A percentile compares a stretch with the other conserved stretches of the same genome.
Evolutionary conservation across 208 protist species (phyloP).

Genomic region (Vickermania ingenoplastis): DNA sequence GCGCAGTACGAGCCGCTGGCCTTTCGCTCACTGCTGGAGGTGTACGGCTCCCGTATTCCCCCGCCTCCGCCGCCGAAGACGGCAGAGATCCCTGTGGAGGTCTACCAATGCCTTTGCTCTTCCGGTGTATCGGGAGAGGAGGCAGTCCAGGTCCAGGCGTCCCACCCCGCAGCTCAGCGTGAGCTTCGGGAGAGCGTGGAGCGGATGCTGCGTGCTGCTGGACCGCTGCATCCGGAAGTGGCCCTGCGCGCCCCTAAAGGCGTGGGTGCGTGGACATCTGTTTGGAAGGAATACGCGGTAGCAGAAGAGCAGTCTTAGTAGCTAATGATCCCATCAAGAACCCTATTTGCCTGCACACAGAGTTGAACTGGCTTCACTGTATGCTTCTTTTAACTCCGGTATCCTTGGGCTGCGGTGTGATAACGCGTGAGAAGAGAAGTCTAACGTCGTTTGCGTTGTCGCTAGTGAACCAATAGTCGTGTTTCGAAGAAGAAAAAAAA

Average conservation of each 20-base stretch:
- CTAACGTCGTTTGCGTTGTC: no score
- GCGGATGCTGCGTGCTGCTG: conserved; percentile 38
- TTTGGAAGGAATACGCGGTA: conserved; percentile 77
- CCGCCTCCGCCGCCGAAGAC: conserved; percentile 59
- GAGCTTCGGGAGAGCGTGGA: conserved; percentile 54
- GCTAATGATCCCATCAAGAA: no score
- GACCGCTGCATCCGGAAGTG: not conserved
- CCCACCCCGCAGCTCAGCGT: conserved; percentile 42
- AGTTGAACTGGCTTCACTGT: no score
- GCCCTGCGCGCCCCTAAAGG: conserved; percentile 15
- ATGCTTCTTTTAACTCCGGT: no score
- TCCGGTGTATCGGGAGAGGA: not conserved
- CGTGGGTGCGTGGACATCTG: conserved; percentile 55
- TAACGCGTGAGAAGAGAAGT: no score
- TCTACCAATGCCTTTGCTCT: conserved; percentile 28
- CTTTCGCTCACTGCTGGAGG: conserved; percentile 77
- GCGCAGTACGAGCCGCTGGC: conserved; percentile 87
- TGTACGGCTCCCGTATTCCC: conserved; percentile 72
- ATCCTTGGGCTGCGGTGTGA: no score
- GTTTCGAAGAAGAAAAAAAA: no score
- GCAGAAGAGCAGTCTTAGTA: no score
- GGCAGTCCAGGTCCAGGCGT: not conserved
- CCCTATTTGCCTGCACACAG: no score
- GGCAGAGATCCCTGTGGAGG: conserved; percentile 48
- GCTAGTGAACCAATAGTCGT: no score